A percentile compares a stretch with the other conserved stretches of the same genome.
These are phyloP conservation scores for Endotrypanum monterogeii DNA, from an alignment of 208 protist species.

Conservation along the genomic window DNA sequence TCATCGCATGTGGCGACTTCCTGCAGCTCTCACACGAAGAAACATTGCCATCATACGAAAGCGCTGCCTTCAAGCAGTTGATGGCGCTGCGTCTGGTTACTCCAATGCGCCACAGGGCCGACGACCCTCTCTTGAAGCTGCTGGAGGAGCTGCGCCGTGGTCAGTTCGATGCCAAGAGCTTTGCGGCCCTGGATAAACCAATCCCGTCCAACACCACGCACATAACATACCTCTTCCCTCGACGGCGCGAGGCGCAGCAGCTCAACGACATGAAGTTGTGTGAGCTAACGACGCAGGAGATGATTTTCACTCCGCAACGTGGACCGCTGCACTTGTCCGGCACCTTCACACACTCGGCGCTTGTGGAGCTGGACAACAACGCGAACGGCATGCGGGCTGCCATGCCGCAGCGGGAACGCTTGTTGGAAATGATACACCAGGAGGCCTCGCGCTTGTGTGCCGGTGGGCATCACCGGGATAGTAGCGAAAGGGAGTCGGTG, in stretches of 20 bases:
- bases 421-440: conserved; percentile 38
- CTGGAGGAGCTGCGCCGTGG: conserved; percentile 65
- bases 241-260: conserved; percentile 67
- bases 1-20: conserved; percentile 93
- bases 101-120: conserved; percentile 72
- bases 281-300: conserved; percentile 62
- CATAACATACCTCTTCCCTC: conserved; percentile 85
- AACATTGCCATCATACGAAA: conserved; percentile 58
- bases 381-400: conserved; percentile 16
- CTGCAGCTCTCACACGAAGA: conserved; percentile 79
- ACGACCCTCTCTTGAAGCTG: conserved; percentile 62
- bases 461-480: background rate
- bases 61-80: conserved; percentile 55
- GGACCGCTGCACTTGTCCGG: conserved; percentile 77
- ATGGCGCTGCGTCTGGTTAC: conserved; percentile 68
- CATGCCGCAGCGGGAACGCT: conserved; percentile 31
- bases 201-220: conserved; percentile 47
- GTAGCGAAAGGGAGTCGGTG: background rate
- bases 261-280: conserved; percentile 77
- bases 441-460: conserved; percentile 14
- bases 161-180: conserved; percentile 43
- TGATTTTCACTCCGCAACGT: conserved; percentile 71
- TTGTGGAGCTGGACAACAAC: conserved; percentile 41
- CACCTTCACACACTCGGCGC: conserved; percentile 56
- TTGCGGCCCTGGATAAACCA: conserved; percentile 57